A percentile compares a stretch with the other conserved stretches of the same genome.
These are phyloP conservation scores for Odonthalia washingtoniensis DNA, from an alignment of 31 red algal genomes.

Conservation along the genomic window DNA sequence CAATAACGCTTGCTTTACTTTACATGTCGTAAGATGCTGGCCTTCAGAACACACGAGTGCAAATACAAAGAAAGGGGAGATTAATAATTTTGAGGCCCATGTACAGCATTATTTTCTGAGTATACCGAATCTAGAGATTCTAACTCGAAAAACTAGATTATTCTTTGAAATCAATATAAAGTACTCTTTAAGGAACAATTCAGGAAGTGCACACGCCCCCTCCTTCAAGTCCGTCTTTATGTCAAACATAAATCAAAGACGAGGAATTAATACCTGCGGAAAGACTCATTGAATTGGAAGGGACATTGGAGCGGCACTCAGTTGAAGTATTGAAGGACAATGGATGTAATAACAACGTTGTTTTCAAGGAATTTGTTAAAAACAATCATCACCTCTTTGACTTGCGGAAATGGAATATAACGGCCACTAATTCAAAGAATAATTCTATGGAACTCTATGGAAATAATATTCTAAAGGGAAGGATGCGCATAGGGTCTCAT, in stretches of 20 bases:
- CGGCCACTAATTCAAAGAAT: neutral
- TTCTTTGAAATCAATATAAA: slow-evolving; percentile 20
- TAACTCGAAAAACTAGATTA: slow-evolving; percentile 17
- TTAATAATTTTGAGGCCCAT: neutral
- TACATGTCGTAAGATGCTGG: slow-evolving; percentile 40
- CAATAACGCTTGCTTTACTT: slow-evolving; percentile 61
- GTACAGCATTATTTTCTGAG: too few species aligned
- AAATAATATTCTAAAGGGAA: too few species aligned
- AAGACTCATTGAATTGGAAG: neutral
- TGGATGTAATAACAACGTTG: neutral
- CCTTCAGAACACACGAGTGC: slow-evolving; percentile 37
- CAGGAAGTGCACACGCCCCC: too few species aligned
- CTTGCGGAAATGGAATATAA: neutral
- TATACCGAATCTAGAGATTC: neutral
- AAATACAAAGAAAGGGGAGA: neutral
- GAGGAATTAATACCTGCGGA: neutral
- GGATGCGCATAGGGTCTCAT: too few species aligned
- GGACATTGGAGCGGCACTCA: neutral
- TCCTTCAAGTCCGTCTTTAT: too few species aligned
- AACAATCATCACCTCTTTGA: too few species aligned
- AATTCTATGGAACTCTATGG: too few species aligned
- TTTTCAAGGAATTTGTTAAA: neutral
- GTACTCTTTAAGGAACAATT: slow-evolving; percentile 12
- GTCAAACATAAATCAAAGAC: neutral
- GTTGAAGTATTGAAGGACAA: neutral